Evolutionary conservation across 805 yeast species (phyloP).

Genomic region (Wickerhamiella vanderwaltii): DNA sequence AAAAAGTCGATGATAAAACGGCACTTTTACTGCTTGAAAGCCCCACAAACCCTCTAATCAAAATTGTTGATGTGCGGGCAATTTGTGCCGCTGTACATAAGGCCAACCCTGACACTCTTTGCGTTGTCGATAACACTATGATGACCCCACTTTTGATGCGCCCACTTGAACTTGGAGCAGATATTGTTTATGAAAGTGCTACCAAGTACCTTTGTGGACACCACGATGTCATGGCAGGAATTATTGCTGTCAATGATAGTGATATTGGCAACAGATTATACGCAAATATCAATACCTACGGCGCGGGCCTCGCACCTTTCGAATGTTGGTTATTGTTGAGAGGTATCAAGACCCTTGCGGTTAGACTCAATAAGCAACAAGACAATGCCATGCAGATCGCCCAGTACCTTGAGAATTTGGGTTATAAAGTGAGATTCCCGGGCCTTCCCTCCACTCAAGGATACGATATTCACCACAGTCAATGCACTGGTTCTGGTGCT

Average conservation of each 20-base stretch:
- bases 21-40: constrained; percentile 74
- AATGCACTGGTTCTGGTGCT: constrained; percentile 78
- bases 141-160: constrained; percentile 81
- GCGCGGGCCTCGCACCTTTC: constrained; percentile 84
- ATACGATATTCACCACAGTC: constrained; percentile 61
- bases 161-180: constrained; percentile 78
- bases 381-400: constrained; percentile 66
- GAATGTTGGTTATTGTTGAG: constrained; percentile 83
- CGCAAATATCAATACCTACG: constrained; percentile 77
- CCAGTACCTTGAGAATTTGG: constrained; percentile 50
- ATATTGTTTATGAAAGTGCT: constrained; percentile 86
- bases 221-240: constrained; percentile 95
- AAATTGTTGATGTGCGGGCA: constrained; percentile 66
- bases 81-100: constrained; percentile 56
- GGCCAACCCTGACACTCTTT: constrained; percentile 57
- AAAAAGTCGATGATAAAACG: constrained; percentile 45
- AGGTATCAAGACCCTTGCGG: constrained; percentile 78
- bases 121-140: constrained; percentile 93
- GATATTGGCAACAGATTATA: constrained; percentile 57
- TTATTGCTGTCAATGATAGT: constrained; percentile 55
- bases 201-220: constrained; percentile 90
- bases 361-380: constrained; percentile 82
- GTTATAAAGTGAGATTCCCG: constrained; percentile 74
- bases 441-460: constrained; percentile 76
- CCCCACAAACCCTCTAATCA: constrained; percentile 89